Conservation (phyloP, 2,329 filamentous ascomycete species). For the Calonectria pseudoreteaudii region DNA sequence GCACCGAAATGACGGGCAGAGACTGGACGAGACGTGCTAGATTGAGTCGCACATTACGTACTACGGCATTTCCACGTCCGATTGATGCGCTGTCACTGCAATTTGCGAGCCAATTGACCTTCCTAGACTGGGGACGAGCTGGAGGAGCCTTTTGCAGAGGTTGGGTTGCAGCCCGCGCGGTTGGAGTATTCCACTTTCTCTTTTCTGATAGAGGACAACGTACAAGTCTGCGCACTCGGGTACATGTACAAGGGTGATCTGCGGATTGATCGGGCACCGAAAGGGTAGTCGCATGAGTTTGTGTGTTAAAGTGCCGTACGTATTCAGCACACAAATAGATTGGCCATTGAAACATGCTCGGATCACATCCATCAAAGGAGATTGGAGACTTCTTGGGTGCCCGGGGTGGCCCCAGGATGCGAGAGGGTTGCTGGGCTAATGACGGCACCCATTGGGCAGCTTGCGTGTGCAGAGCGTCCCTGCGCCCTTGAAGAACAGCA, state of each 20-base stretch:
- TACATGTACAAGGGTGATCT: background rate
- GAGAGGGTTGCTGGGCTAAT: background rate
- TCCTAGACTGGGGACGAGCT: background rate
- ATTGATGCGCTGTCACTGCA: background rate
- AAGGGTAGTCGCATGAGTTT: background rate
- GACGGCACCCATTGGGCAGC: constrained; percentile 11
- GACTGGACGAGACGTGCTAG: background rate
- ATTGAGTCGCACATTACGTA: constrained; percentile 1
- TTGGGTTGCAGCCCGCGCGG: constrained; percentile 2
- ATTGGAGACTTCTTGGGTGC: constrained; percentile 5
- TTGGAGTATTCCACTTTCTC: background rate
- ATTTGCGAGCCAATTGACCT: constrained; percentile 11
- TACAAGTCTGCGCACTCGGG: background rate
- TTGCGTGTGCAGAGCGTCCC: constrained; percentile 16
- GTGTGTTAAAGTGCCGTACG: background rate
- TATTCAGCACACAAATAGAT: constrained; percentile 1
- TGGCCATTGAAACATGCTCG: constrained; percentile 16
- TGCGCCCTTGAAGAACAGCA: background rate
- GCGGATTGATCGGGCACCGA: background rate
- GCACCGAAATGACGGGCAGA: background rate
- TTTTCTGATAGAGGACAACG: background rate
- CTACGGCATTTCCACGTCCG: background rate
- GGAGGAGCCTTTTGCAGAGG: constrained; percentile 9
- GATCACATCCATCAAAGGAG: constrained; percentile 13
- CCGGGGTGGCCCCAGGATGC: constrained; percentile 15